Base-by-base conservation (phyloP, 2,329 filamentous ascomycete species). In the Alternaria atra region DNA sequence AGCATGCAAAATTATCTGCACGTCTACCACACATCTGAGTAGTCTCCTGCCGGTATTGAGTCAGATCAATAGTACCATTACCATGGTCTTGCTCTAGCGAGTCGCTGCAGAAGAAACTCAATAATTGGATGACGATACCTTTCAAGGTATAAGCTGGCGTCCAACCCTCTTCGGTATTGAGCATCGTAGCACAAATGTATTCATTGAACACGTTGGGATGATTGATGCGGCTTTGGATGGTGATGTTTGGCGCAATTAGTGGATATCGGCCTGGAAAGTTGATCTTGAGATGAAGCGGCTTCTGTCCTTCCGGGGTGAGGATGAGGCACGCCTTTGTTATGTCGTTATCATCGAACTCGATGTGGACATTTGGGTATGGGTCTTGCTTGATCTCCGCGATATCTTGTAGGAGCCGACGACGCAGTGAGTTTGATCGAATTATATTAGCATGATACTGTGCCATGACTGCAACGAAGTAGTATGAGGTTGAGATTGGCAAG, bases 71-170 rank as follows among this genome's bases (percentile, higher is more conserved):
- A 5, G 35, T 13, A 3, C 46, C 53, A 6, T 73, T 73, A 7
- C 72, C 73, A 44, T 77, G 27, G 0, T 66, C 62, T 56, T 85
- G 83, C 58, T 85, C 82, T 3, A 85, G 52, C 2, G 57, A 75
- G 1, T 83, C 80, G 63, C 83, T 85, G 27, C 76, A 75, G 66
- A 85, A 85, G 72, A 86, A 84, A 64, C 83, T 84, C 3, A 85
- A 71, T n/a, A 85, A 61, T 69, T 85, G 83, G 25, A 85, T 85
- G 15, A 82, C 79, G 23, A 85, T 80, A 3, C 77, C 79, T 56
- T 84, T 84, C 25, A 85, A 73, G 0, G 83, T 85, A 59, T 85
- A 85, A 0, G 83, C 84, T 2, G 83, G 80, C 0, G 83, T 85
- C 65, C 83, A 84, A 1, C 76, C 82, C 17, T 81, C 77, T 2